Conservation (phyloP, 2,329 filamentous ascomycete species). For the Trichophyton mentagrophytes region DNA sequence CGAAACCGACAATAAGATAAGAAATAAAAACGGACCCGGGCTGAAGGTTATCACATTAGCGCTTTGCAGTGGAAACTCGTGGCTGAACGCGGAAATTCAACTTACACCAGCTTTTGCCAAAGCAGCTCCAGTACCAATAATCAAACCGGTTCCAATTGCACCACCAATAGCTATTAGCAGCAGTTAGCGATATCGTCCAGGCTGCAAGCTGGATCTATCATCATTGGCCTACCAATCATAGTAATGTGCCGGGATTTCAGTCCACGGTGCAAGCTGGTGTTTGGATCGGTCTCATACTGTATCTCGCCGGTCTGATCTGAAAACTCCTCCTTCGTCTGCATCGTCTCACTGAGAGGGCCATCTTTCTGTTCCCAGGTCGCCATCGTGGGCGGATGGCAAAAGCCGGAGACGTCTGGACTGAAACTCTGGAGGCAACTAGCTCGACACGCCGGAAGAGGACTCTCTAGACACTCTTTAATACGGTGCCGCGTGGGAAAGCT, state of each 20-base stretch:
- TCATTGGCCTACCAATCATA: slow-evolving; percentile 39
- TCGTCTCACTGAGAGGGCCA: slow-evolving; percentile 8
- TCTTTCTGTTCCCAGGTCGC: slow-evolving; percentile 10
- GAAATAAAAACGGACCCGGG: slow-evolving; percentile 34
- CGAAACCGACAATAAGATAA: slow-evolving; percentile 33
- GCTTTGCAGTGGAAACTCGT: neutral
- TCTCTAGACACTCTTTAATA: neutral
- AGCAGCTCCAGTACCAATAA: slow-evolving; percentile 42
- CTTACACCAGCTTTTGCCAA: slow-evolving; percentile 30
- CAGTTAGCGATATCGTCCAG: slow-evolving; percentile 1
- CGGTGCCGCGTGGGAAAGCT: neutral
- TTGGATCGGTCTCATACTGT: slow-evolving; percentile 15
- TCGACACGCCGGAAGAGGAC: neutral
- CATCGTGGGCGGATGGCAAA: slow-evolving; percentile 13
- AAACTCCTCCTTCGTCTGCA: slow-evolving; percentile 10
- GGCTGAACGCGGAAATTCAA: slow-evolving; percentile 7
- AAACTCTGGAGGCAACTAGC: slow-evolving; percentile 2
- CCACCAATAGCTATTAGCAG: slow-evolving; percentile 36
- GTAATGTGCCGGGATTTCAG: slow-evolving; percentile 44
- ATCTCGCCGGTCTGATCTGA: slow-evolving; percentile 3
- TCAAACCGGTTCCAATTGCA: slow-evolving; percentile 45
- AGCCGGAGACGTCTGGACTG: neutral
- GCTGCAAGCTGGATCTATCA: slow-evolving; percentile 20
- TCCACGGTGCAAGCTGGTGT: slow-evolving; percentile 28
- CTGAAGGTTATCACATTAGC: slow-evolving; percentile 14